Evolutionary conservation across 805 yeast genomes (phyloP), one percentile per base, ranked within the genome.

Genomic region (Kodamaea neixiangensis): DNA sequence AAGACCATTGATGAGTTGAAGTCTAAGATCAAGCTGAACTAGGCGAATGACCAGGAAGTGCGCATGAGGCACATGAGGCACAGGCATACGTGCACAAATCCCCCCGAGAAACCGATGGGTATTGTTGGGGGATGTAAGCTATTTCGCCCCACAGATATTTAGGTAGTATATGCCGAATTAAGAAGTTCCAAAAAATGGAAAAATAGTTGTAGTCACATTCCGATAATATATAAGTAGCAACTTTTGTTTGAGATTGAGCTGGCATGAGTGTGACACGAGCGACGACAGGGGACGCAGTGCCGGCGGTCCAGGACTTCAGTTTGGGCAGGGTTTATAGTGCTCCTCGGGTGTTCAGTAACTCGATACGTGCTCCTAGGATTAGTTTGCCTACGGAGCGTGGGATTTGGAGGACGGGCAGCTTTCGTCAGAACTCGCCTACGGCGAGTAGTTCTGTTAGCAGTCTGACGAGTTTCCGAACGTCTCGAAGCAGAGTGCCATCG

Each of bases 1-100:
- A 78, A 81, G 56, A 73, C 78, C 56, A 71, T 81, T 56, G 77
- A 71, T 47, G 70, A 78, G 48, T 71, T 81, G 60, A 77, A 79
- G 62, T 61, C 66, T 55, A 79, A 82, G 64, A 67, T 84, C 59
- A 77, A 79, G 31, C 52, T 52, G 52, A 50, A 50, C 17, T 53
- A 53, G 49, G 50, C 14, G 21, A 15, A 15, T 34, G 38, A 37
- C 10, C n/a, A 37, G 22, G 31, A 25, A 10, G 31, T 25, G 39
- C 19, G 17, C 39, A 15, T n/a, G n/a, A n/a, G n/a, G n/a, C n/a
- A n/a, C n/a, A n/a, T n/a, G n/a, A 35, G 39, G 19, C 39, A 14
- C 19, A 14, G 17, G 13, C 11, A 14, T 35, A 15, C 39, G 4
- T 35, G 17, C 10, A 13, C 17, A 35, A 25, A 17, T 35, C 14